Base-by-base conservation (phyloP, 768 basidiomycete species). In the Pilatotrama ljubarskyi region DNA sequence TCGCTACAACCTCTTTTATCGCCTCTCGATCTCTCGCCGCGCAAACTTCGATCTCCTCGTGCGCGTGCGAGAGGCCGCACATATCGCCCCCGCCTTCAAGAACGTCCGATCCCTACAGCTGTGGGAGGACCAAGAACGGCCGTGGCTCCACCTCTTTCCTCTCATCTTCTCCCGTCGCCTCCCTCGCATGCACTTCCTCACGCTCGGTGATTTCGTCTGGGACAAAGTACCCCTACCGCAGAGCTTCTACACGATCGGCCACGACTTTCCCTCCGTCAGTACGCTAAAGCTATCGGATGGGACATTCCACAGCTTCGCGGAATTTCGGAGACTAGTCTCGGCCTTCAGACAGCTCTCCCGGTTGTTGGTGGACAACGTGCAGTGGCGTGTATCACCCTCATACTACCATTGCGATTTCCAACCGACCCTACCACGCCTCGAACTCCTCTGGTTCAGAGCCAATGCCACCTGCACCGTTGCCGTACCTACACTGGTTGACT, bases 141-240 rank as follows among this genome's bases (percentile, higher is more conserved):
- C 61, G 6, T 62, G 55, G 55, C 29, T 62, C n/a, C 46, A 62
- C 38, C 49, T 62, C 9, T 51, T 62, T 40, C 61, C 40, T 18
- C 26, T 52, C 14, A 36, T 36, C 1, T 57, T 57, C 14, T 42
- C 47, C 2, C 25, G 32, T 1, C 51, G 25, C 13, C 42, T 62
- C 13, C 24, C 35, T 10, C 26, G 15, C 11, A 22, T 36, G 32
- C 36, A 48, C 15, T 51, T 48, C 22, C 55, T 62, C 22, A 47
- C 50, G 2, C 3, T 62, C 10, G 37, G 29, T 0, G 15, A 36
- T 3, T 53, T 57, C 43, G 5, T 13, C 13, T 57, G 54, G 49
- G 55, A 57, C 22, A 20, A 22, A 14, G 37, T 29, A 10, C 55
- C 55, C 6, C 49, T 51, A 17, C 49, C 36, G 1, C 43, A 5